phyloP scores from a whole-genome alignment of 2,329 filamentous ascomycete genomes.

The Phaeophleospora eucalypticola region DNA sequence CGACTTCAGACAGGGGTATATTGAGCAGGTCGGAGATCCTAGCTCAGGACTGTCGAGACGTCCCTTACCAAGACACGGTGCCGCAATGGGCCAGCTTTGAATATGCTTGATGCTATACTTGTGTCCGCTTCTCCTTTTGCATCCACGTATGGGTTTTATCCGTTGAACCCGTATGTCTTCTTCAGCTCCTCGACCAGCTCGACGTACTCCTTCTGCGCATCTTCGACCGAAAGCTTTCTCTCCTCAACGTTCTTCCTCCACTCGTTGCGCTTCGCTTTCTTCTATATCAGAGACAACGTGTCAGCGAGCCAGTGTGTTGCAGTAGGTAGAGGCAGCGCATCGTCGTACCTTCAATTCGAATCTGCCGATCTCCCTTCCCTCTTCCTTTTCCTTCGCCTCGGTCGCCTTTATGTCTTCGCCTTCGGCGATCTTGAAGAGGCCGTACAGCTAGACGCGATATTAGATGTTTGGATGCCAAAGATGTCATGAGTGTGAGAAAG shows the following conservation, averaged over 20 bases:
- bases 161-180: constrained; percentile 27
- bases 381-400: no score
- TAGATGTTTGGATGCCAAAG: neutral
- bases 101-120: no score
- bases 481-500: constrained; percentile 1
- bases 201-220: constrained; percentile 75
- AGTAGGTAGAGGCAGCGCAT: constrained; percentile 4
- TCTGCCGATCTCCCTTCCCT: no score
- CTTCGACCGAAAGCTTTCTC: constrained; percentile 55
- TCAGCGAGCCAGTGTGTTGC: neutral
- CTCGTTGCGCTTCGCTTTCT: constrained; percentile 71
- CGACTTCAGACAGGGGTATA: no score
- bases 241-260: constrained; percentile 70
- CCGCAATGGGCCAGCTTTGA: no score
- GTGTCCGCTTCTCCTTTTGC: neutral
- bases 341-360: constrained; percentile 63
- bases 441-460: constrained; percentile 45
- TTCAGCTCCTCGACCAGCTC: constrained; percentile 68
- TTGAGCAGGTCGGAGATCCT: no score
- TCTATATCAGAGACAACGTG: constrained; percentile 16
- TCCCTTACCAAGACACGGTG: no score
- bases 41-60: no score
- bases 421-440: constrained; percentile 45
- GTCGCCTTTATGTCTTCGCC: constrained; percentile 37
- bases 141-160: neutral